Conservation (phyloP, 768 basidiomycete species). For the Naematelia encephala region DNA sequence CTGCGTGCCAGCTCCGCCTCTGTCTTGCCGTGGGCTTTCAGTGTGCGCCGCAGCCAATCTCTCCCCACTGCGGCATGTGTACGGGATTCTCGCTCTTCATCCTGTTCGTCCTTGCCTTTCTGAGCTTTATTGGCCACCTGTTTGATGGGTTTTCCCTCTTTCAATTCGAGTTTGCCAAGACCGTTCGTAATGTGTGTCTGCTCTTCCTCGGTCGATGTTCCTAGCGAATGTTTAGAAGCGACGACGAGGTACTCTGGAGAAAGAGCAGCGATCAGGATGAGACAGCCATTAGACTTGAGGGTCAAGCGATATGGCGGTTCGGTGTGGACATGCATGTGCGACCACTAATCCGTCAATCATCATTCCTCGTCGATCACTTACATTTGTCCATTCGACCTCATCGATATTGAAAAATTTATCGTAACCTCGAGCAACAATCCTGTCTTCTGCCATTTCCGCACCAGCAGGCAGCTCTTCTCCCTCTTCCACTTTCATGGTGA, state of each 20-base stretch:
- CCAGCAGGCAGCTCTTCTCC: conserved; percentile 27
- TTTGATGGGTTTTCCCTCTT: conserved; percentile 5
- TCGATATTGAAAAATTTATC: conserved; percentile 99
- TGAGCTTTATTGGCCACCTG: conserved; percentile 3
- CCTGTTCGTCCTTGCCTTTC: not conserved
- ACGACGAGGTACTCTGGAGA: conserved; percentile 70
- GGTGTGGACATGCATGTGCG: conserved; percentile 65
- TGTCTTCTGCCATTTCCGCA: conserved; percentile 22
- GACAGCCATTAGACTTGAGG: conserved; percentile 92
- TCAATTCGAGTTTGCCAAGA: conserved; percentile 4
- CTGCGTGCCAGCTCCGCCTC: conserved; percentile 69
- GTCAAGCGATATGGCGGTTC: conserved; percentile 77
- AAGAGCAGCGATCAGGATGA: conserved; percentile 89
- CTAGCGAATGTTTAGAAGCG: conserved; percentile 89
- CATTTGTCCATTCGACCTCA: conserved; percentile 92
- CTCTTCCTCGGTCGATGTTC: conserved; percentile 50
- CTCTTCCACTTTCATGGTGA: conserved; percentile 56
- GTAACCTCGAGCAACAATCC: conserved; percentile 83
- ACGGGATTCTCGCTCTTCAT: conserved; percentile 17
- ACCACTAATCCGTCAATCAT: conserved; percentile 61
- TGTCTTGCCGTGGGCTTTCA: conserved; percentile 61
- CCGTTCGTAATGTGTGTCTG: conserved; percentile 6
- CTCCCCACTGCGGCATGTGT: conserved; percentile 83
- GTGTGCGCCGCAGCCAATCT: conserved; percentile 71
- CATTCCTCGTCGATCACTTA: conserved; percentile 55